Conservation (phyloP, 331 rosid species). For the Saraca asoca region DNA sequence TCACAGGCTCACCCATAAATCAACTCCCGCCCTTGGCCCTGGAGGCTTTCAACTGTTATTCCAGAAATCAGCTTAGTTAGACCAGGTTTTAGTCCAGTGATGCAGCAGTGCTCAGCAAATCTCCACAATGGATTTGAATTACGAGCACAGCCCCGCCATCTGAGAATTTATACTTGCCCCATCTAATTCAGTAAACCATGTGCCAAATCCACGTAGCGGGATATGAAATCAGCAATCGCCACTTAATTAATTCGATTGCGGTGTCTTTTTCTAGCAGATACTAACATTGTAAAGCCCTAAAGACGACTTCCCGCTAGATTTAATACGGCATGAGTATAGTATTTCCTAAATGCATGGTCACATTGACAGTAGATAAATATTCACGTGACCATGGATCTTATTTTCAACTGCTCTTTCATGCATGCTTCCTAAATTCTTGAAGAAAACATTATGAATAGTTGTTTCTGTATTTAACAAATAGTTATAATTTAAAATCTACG, state of each 20-base stretch:
- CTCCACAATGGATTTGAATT: neutral
- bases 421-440: too few relatives aligned
- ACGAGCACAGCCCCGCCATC: constrained; percentile 2
- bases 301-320: too few relatives aligned
- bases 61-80: neutral
- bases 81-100: neutral
- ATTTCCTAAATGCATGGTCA: too few relatives aligned
- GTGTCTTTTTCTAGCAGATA: too few relatives aligned
- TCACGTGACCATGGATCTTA: too few relatives aligned
- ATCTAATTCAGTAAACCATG: neutral
- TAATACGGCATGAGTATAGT: too few relatives aligned
- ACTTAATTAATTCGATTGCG: neutral
- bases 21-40: neutral
- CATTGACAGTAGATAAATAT: too few relatives aligned
- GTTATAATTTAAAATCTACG: too few relatives aligned
- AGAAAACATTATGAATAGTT: too few relatives aligned
- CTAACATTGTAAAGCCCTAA: too few relatives aligned
- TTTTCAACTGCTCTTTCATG: too few relatives aligned
- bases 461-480: too few relatives aligned
- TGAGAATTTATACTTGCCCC: neutral
- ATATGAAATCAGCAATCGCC: constrained; percentile 2
- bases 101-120: neutral
- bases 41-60: neutral
- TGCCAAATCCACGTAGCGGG: constrained; percentile 12
- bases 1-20: neutral